phyloP scores from a whole-genome alignment of 2,329 filamentous ascomycete genomes.

The Aureobasidium musti region DNA sequence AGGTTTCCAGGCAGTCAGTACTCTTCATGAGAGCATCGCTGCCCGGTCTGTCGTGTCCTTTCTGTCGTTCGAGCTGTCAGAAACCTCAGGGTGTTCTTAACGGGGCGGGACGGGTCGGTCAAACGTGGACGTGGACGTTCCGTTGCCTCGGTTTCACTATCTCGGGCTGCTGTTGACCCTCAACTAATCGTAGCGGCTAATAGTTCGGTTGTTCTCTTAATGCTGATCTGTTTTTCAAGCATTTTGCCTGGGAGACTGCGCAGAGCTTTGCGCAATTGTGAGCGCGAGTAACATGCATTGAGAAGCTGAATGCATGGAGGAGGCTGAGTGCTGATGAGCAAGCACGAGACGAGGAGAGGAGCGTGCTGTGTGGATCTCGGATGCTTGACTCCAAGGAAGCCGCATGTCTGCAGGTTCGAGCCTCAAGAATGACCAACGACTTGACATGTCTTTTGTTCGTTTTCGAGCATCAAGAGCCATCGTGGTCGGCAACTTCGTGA shows the following conservation, averaged over 20 bases:
- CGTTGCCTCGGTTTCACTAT: constrained; percentile 11
- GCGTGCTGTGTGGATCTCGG: not conserved
- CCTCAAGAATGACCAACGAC: not conserved
- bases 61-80: not conserved
- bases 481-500: not conserved
- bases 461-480: not conserved
- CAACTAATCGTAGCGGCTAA: not conserved
- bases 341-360: constrained; percentile 10
- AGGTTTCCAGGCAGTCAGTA: not conserved
- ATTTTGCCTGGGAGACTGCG: not conserved
- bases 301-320: not conserved
- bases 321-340: not conserved
- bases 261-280: no score
- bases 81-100: not conserved
- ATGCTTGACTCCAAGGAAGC: not conserved
- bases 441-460: not conserved
- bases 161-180: not conserved
- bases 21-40: not conserved
- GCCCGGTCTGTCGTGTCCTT: not conserved
- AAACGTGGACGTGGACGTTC: constrained; percentile 15
- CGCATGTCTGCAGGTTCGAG: not conserved
- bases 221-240: not conserved
- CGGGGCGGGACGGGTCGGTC: constrained; percentile 14
- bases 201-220: not conserved
- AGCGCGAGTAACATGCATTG: not conserved